These are phyloP conservation scores for Aegilops bicornis DNA, from an alignment of 176 grass and related monocot species.

Conservation along the genomic window DNA sequence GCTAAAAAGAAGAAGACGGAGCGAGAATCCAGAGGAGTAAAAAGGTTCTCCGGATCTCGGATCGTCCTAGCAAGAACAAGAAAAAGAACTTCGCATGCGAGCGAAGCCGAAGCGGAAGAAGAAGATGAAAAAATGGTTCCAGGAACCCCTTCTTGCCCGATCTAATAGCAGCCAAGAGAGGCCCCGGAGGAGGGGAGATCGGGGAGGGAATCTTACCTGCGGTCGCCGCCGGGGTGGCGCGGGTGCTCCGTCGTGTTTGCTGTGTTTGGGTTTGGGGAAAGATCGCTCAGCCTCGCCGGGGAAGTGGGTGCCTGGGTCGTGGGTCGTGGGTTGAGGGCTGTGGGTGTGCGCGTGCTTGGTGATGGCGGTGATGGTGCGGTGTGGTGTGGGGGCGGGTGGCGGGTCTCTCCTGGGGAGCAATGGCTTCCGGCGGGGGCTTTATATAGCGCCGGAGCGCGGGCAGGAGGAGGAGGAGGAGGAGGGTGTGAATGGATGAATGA, in stretches of 20 bases:
- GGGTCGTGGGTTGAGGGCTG: conserved; percentile 12
- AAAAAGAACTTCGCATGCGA: conserved; percentile 14
- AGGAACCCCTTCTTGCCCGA: neutral
- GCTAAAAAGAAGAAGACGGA: too few relatives aligned
- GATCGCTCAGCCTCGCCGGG: conserved; percentile 77
- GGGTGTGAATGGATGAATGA: neutral
- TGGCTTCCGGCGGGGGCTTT: conserved; percentile 12
- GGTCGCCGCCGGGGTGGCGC: neutral
- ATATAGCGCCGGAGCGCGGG: conserved; percentile 26
- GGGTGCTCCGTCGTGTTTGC: conserved; percentile 4
- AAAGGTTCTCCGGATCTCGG: conserved; percentile 77
- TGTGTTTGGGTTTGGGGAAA: conserved; percentile 22
- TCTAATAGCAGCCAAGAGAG: conserved; percentile 42
- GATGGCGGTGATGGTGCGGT: neutral
- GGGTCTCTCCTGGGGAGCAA: conserved; percentile 46
- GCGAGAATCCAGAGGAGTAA: conserved; percentile 55
- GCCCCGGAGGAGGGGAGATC: neutral
- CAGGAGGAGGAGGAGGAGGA: too few relatives aligned
- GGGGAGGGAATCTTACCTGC: conserved; percentile 57
- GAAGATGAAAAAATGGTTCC: neutral
- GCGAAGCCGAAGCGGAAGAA: neutral
- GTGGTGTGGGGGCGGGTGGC: conserved; percentile 13
- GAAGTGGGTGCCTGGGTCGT: conserved; percentile 19
- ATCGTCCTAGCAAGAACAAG: conserved; percentile 16
- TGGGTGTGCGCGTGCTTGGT: conserved; percentile 12